Percentiles rank a stretch among this genome's conserved stretches.
Conservation (phyloP, 257 asterid species). For the Jacaranda mimosifolia region DNA sequence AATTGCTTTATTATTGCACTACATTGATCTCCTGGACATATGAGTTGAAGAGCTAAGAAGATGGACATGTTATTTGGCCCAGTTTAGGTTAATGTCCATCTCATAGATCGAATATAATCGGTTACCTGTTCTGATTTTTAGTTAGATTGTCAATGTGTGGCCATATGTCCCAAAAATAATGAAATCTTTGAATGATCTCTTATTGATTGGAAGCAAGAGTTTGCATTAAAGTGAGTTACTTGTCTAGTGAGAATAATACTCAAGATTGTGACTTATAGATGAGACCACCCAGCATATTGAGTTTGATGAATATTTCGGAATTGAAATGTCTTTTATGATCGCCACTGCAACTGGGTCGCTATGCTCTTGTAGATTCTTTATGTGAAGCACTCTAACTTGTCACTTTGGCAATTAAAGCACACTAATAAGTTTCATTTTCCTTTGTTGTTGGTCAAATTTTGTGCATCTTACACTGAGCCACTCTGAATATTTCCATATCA, state of each 20-base stretch:
- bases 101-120: neutral
- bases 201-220: constrained; percentile 14
- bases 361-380: neutral
- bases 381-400: neutral
- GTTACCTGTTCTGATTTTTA: neutral
- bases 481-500: neutral
- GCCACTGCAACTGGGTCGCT: neutral
- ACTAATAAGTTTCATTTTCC: too few species aligned
- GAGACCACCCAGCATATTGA: neutral
- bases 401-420: neutral
- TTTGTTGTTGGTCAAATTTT: neutral
- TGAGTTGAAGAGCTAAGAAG: neutral
- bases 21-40: neutral
- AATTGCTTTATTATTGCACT: neutral
- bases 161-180: neutral
- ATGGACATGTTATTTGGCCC: neutral
- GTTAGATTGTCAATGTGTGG: neutral
- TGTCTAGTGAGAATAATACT: constrained; percentile 9
- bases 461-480: neutral
- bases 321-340: constrained; percentile 3
- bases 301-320: constrained; percentile 6
- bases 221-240: neutral
- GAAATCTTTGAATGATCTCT: neutral
- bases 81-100: neutral
- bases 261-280: neutral